phyloP scores from a whole-genome alignment of 768 basidiomycete species.

The Artomyces pyxidatus region DNA sequence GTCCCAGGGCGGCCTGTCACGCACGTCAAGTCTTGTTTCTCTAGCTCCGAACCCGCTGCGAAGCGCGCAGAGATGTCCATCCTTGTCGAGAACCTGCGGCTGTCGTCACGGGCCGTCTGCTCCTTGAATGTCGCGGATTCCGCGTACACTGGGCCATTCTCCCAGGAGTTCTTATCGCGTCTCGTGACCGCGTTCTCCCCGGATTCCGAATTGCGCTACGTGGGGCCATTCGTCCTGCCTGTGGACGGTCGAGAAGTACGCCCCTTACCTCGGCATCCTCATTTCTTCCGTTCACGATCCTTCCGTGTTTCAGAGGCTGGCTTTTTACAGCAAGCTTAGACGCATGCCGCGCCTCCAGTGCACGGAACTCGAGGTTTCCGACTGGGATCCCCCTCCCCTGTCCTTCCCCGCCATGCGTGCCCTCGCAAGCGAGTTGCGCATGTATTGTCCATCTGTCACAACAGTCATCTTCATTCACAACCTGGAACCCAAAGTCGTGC shows the following conservation, averaged over 20 bases:
- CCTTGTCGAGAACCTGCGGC: slow-evolving; percentile 38
- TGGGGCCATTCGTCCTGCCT: slow-evolving; percentile 60
- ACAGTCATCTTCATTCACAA: slow-evolving; percentile 56
- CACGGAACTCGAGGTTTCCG: slow-evolving; percentile 55
- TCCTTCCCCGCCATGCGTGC: slow-evolving; percentile 47
- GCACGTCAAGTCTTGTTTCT: slow-evolving; percentile 63
- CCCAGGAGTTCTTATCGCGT: slow-evolving; percentile 40
- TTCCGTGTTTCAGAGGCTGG: slow-evolving; percentile 38
- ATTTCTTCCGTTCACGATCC: background rate
- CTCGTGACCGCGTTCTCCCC: slow-evolving; percentile 29
- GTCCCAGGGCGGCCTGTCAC: slow-evolving; percentile 52
- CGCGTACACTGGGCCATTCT: slow-evolving; percentile 45
- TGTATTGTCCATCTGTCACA: slow-evolving; percentile 46
- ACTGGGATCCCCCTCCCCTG: slow-evolving; percentile 54
- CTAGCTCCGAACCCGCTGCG: slow-evolving; percentile 36
- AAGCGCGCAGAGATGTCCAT: slow-evolving; percentile 45
- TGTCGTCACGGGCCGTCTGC: slow-evolving; percentile 35
- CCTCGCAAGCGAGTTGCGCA: slow-evolving; percentile 48
- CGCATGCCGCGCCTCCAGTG: slow-evolving; percentile 42
- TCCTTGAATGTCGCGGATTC: slow-evolving; percentile 60
- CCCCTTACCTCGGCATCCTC: background rate
- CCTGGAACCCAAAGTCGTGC: slow-evolving; percentile 48
- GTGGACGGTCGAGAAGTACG: slow-evolving; percentile 41
- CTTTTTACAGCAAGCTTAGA: slow-evolving; percentile 54
- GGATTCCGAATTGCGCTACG: slow-evolving; percentile 38